These are phyloP conservation scores for Candida sakaeoensis DNA, from an alignment of 805 yeast genomes.

Conservation along the genomic window DNA sequence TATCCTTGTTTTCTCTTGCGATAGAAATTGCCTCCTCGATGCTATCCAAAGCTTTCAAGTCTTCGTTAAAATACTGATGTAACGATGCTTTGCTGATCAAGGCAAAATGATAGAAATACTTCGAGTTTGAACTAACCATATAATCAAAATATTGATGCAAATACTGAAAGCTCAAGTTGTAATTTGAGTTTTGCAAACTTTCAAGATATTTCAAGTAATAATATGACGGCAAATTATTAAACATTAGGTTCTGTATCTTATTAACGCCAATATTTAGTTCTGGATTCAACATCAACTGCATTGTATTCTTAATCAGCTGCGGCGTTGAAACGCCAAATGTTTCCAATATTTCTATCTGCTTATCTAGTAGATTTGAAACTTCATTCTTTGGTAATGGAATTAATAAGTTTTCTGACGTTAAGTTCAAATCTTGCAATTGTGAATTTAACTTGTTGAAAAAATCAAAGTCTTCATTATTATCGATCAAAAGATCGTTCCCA, in stretches of 20 bases:
- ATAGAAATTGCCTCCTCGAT: slow-evolving; percentile 84
- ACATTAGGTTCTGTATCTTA: slow-evolving; percentile 28
- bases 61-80: slow-evolving; percentile 65
- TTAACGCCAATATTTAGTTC: slow-evolving; percentile 29
- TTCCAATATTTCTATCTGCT: slow-evolving; percentile 53
- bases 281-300: slow-evolving; percentile 44
- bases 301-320: slow-evolving; percentile 35
- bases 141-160: slow-evolving; percentile 69
- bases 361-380: slow-evolving; percentile 45
- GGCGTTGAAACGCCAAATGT: slow-evolving; percentile 50
- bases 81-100: slow-evolving; percentile 66
- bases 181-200: slow-evolving; percentile 54
- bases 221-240: slow-evolving; percentile 33
- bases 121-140: slow-evolving; percentile 63
- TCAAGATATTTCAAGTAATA: slow-evolving; percentile 62
- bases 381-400: slow-evolving; percentile 49
- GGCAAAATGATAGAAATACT: slow-evolving; percentile 72
- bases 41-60: slow-evolving; percentile 67
- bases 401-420: slow-evolving; percentile 13
- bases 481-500: too few species aligned
- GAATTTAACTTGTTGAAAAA: slow-evolving; percentile 16
- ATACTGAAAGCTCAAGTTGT: slow-evolving; percentile 50
- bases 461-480: slow-evolving; percentile 10
- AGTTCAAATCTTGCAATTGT: slow-evolving; percentile 11
- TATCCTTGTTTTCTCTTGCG: too few species aligned